Evolutionary conservation across 2,329 filamentous ascomycete genomes (phyloP).

Genomic region (Aspergillus brasiliensis): DNA sequence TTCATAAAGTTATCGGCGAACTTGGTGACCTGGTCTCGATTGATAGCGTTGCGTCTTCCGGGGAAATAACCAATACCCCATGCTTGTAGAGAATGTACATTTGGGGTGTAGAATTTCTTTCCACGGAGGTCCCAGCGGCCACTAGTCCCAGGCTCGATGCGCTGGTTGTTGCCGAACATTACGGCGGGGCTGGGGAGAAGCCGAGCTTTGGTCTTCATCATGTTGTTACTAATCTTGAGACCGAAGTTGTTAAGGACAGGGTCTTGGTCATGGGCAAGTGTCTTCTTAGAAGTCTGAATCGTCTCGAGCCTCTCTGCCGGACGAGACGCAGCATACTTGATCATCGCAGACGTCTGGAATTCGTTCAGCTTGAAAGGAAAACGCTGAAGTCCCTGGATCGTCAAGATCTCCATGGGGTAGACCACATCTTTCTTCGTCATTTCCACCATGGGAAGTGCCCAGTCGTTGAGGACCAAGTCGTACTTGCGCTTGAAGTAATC

Average conservation of each 20-base stretch:
- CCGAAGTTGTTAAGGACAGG: slow-evolving; percentile 72
- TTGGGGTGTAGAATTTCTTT: slow-evolving; percentile 72
- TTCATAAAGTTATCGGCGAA: slow-evolving; percentile 65
- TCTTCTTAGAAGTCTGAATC: slow-evolving; percentile 67
- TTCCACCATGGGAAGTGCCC: slow-evolving; percentile 58
- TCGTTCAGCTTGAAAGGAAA: slow-evolving; percentile 62
- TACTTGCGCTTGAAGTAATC: slow-evolving; percentile 59
- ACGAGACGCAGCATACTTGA: slow-evolving; percentile 84
- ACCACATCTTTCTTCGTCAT: slow-evolving; percentile 58
- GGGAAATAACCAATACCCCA: slow-evolving; percentile 77
- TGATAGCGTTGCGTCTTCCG: slow-evolving; percentile 53
- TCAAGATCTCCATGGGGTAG: slow-evolving; percentile 60
- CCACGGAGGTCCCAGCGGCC: slow-evolving; percentile 88
- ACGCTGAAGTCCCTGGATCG: slow-evolving; percentile 57
- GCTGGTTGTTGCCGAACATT: slow-evolving; percentile 61
- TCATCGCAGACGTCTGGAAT: slow-evolving; percentile 77
- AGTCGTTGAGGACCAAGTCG: slow-evolving; percentile 48
- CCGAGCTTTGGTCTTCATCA: slow-evolving; percentile 69
- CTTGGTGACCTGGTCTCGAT: slow-evolving; percentile 48
- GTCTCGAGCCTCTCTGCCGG: slow-evolving; percentile 68
- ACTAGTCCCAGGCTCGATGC: slow-evolving; percentile 61
- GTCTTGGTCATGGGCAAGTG: slow-evolving; percentile 70
- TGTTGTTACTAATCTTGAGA: slow-evolving; percentile 65
- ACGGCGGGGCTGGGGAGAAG: slow-evolving; percentile 72
- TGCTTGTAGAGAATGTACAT: slow-evolving; percentile 62